A percentile compares a stretch with the other conserved stretches of the same genome.
Conservation (phyloP, 2,329 filamentous ascomycete species). For the Hypoxylon sp. region DNA sequence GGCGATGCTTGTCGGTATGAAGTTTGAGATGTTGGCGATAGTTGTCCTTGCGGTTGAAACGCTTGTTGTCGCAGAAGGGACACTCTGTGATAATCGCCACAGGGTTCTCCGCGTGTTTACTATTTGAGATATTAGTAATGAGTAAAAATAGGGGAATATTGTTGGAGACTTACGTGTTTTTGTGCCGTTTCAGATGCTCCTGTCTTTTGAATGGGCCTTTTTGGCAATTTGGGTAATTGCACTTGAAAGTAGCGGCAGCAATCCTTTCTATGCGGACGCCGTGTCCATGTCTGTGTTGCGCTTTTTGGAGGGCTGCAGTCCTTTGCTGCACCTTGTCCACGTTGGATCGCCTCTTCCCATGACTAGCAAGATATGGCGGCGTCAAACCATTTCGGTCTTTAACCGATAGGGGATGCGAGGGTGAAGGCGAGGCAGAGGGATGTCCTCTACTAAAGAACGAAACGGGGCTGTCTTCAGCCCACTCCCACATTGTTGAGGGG, state of each 20-base stretch:
- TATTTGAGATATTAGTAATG: slow-evolving; percentile 43
- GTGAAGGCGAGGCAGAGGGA: slow-evolving; percentile 29
- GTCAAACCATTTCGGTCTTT: slow-evolving; percentile 37
- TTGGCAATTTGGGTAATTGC: slow-evolving; percentile 55
- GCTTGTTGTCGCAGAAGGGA: slow-evolving; percentile 40
- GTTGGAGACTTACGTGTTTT: slow-evolving; percentile 54
- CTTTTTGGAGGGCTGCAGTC: slow-evolving; percentile 54
- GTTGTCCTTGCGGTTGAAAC: slow-evolving; percentile 52
- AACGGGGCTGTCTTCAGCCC: slow-evolving; percentile 32
- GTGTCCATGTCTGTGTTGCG: slow-evolving; percentile 43
- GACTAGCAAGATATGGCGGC: slow-evolving; percentile 37
- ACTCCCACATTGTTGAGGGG: slow-evolving; percentile 32
- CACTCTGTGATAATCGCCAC: slow-evolving; percentile 31
- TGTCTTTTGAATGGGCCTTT: slow-evolving; percentile 58
- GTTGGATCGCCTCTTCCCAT: slow-evolving; percentile 52
- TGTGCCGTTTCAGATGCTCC: slow-evolving; percentile 65
- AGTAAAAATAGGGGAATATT: not conserved
- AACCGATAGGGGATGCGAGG: slow-evolving; percentile 42
- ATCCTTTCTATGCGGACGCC: slow-evolving; percentile 39
- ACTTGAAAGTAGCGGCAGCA: slow-evolving; percentile 48
- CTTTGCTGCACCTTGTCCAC: slow-evolving; percentile 55
- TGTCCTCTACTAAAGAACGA: slow-evolving; percentile 34
- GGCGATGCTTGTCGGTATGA: slow-evolving; percentile 46
- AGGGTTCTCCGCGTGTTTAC: slow-evolving; percentile 40
- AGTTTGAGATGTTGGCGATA: slow-evolving; percentile 50